A percentile compares a stretch with the other conserved stretches of the same genome.
Evolutionary conservation across 2,329 filamentous ascomycete genomes (phyloP).

Genomic region (Fusarium multiceps): DNA sequence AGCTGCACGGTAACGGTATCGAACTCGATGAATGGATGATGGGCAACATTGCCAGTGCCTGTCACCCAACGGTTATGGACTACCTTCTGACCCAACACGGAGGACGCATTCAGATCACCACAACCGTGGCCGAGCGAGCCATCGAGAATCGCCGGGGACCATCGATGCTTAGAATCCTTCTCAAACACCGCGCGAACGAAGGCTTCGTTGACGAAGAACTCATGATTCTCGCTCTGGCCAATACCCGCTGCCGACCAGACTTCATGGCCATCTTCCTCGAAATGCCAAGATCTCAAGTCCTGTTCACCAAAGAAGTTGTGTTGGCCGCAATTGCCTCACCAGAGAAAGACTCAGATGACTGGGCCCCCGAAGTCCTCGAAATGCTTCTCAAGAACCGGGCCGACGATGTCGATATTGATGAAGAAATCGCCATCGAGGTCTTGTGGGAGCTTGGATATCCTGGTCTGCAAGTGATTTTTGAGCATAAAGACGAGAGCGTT

Average conservation of each 20-base stretch:
- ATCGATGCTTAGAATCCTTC: conserved; percentile 26
- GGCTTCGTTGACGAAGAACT: conserved; percentile 20
- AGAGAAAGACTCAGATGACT: conserved; percentile 19
- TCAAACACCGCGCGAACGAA: conserved; percentile 22
- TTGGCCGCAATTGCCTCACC: conserved; percentile 22
- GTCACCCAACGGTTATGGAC: conserved; percentile 24
- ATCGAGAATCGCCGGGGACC: conserved; percentile 30
- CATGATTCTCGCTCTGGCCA: conserved; percentile 25
- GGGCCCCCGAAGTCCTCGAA: conserved; percentile 29
- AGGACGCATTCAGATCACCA: conserved; percentile 16
- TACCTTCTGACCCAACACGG: conserved; percentile 22
- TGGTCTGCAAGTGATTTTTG: conserved; percentile 19
- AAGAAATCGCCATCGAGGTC: conserved; percentile 18
- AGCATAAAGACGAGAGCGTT: conserved; percentile 20
- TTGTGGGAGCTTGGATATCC: conserved; percentile 19
- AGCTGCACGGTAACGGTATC: conserved; percentile 11
- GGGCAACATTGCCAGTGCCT: conserved; percentile 23
- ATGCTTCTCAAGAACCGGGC: conserved; percentile 27
- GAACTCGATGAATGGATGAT: conserved; percentile 29
- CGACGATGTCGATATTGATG: conserved; percentile 27
- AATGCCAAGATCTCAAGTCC: conserved; percentile 11
- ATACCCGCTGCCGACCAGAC: conserved; percentile 21
- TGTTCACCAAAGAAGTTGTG: conserved; percentile 26
- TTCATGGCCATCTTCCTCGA: conserved; percentile 30
- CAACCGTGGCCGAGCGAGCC: conserved; percentile 17